phyloP scores from a whole-genome alignment of 768 basidiomycete species.

The Glaciozyma martinii region DNA sequence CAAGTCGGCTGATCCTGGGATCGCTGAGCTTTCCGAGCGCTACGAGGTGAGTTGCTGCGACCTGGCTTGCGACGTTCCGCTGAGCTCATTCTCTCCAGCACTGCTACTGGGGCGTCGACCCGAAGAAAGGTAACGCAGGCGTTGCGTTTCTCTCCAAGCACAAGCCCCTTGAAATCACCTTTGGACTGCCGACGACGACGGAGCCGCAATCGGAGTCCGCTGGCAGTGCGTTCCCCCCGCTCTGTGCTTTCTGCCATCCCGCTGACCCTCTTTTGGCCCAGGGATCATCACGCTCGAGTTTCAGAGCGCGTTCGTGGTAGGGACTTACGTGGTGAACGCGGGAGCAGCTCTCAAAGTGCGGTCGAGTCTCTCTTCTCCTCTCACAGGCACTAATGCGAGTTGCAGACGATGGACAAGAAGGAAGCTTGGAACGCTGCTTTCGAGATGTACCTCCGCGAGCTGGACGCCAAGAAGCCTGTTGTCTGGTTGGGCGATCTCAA shows the following conservation, averaged over 20 bases:
- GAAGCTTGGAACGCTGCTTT: constrained; percentile 73
- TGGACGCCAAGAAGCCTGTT: constrained; percentile 71
- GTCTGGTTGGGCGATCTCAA: constrained; percentile 81
- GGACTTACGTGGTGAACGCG: constrained; percentile 34
- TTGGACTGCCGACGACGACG: constrained; percentile 59
- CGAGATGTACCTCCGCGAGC: constrained; percentile 56
- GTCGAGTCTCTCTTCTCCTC: too few relatives aligned
- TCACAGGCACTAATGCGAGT: too few relatives aligned
- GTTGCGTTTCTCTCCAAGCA: constrained; percentile 70
- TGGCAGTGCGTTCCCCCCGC: constrained; percentile 3
- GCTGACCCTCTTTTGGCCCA: background rate
- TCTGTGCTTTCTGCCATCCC: background rate
- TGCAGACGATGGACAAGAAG: constrained; percentile 64
- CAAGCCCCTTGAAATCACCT: constrained; percentile 58
- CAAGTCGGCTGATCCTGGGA: constrained; percentile 49
- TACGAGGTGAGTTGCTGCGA: constrained; percentile 8
- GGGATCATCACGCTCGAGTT: constrained; percentile 78
- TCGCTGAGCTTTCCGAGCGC: constrained; percentile 11
- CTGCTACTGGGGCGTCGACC: constrained; percentile 34
- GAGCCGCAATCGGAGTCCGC: constrained; percentile 55
- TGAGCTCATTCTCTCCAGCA: constrained; percentile 3
- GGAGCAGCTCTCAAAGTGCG: background rate
- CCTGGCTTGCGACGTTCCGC: background rate
- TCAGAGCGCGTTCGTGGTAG: constrained; percentile 56
- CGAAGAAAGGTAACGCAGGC: constrained; percentile 71